Conservation (phyloP, 331 rosid genomes). For the Pyracantha coccinea region DNA sequence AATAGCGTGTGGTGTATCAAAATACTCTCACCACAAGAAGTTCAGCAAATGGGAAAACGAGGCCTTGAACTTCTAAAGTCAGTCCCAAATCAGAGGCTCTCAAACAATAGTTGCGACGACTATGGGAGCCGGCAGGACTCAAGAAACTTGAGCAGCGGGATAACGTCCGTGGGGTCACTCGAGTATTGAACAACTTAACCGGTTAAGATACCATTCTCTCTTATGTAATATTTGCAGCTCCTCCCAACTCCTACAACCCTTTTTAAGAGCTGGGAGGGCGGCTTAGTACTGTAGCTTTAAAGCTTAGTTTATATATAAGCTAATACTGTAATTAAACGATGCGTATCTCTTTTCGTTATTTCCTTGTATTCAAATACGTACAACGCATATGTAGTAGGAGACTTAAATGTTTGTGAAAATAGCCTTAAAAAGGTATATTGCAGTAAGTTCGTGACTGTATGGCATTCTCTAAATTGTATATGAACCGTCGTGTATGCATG, state of each 20-base stretch:
- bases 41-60: constrained; percentile 74
- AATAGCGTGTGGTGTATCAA: constrained; percentile 82
- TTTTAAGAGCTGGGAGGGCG: constrained; percentile 29
- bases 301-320: constrained; percentile 44
- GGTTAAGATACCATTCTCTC: constrained; percentile 30
- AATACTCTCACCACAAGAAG: constrained; percentile 86
- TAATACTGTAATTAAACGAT: constrained; percentile 61
- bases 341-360: constrained; percentile 26
- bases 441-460: neutral
- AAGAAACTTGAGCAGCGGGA: constrained; percentile 55
- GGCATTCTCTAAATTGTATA: neutral
- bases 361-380: constrained; percentile 32
- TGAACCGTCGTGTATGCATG: no score
- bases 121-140: constrained; percentile 66
- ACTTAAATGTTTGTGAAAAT: constrained; percentile 31
- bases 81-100: constrained; percentile 65
- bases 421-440: neutral
- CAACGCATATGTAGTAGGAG: constrained; percentile 52
- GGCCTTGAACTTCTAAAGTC: constrained; percentile 62
- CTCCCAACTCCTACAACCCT: constrained; percentile 21
- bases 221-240: constrained; percentile 51
- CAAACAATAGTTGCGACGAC: constrained; percentile 51
- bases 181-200: constrained; percentile 52
- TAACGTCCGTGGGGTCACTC: constrained; percentile 67
- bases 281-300: constrained; percentile 38